Percentiles rank a stretch among this genome's conserved stretches.
These are phyloP conservation scores for Aspergillus campestris DNA, from an alignment of 495 filamentous ascomycete species.

Conservation along the genomic window DNA sequence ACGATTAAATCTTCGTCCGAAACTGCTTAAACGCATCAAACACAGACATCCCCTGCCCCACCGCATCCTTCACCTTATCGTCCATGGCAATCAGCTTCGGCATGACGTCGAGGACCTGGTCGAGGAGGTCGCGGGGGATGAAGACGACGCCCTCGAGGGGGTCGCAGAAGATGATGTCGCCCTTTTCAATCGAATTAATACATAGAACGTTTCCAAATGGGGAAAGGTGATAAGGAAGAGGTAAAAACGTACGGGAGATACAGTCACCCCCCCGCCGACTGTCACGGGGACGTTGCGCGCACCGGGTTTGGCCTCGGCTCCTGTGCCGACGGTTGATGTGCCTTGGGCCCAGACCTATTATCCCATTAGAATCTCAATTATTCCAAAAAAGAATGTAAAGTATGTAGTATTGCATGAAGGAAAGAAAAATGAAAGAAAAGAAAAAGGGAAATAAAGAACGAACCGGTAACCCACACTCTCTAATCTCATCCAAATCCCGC, in stretches of 20 bases:
- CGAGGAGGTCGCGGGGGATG: constrained; percentile 46
- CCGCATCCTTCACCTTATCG: constrained; percentile 51
- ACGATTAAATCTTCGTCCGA: constrained; percentile 14
- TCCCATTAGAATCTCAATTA: no score
- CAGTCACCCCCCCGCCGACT: constrained; percentile 36
- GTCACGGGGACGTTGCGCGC: constrained; percentile 44
- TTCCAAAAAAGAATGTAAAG: no score
- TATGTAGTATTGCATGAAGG: no score
- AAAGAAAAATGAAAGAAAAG: neutral
- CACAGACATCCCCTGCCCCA: constrained; percentile 46
- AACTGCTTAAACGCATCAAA: constrained; percentile 49
- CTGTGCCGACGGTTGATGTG: constrained; percentile 51
- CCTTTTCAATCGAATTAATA: constrained; percentile 21
- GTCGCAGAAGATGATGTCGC: constrained; percentile 58
- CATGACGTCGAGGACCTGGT: constrained; percentile 43
- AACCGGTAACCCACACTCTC: constrained; percentile 38
- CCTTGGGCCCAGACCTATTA: constrained; percentile 51
- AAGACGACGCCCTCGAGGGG: constrained; percentile 51
- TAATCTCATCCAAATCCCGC: constrained; percentile 51
- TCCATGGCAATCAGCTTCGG: constrained; percentile 51
- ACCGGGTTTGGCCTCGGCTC: constrained; percentile 50
- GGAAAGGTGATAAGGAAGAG: neutral
- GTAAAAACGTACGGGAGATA: constrained; percentile 34
- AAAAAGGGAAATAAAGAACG: constrained; percentile 10
- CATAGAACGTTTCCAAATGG: neutral